Evolutionary conservation across 1,139 yeast genomes (phyloP), one percentile per base, ranked within the genome.

Genomic region (Scheffersomyces titani): DNA sequence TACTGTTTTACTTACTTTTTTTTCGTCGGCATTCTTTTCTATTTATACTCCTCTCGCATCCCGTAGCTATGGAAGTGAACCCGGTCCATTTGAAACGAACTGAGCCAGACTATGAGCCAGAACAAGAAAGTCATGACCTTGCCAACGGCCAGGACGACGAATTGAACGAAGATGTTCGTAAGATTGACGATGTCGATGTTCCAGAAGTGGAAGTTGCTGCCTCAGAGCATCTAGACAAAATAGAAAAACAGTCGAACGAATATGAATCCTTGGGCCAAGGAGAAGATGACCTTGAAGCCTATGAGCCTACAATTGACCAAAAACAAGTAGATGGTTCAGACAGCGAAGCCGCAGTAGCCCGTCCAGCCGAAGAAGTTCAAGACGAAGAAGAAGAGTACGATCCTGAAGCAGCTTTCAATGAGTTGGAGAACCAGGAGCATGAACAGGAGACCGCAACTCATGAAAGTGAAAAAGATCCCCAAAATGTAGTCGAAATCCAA

Each of bases 341-440:
- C 22, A 46, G 49, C 49, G 49, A 46, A 19, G 49, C 16, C 4
- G 19, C 49, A 6, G 49, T 46, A 3, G 21, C 49, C 20, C 49
- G 19, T 46, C 49, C 49, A 9, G 22, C 24, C 49, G 52, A 54
- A 44, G 50, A 22, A 11, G 52, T 54, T 20, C 55, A 58, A n/a
- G 55, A 57, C 22, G 65, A 61, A 11, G 67, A 59, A 19, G 70
- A 67, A 36, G 72, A 65, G 19, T 68, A 70, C 56, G 72, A 68
- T 52, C 72, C 72, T 7, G 72, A 66, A 56, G 55, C 50, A 40
- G 64, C 53, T 16, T 58, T 50, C 36, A 40, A 51, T 6, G 49
- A 46, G n/a, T 46, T 22, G 13, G 49, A 46, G 11, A 16, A 20
- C 6, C n/a, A 19, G 19, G 49, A 13, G 24, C 13, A 19, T n/a